phyloP scores from a whole-genome alignment of 192 early-diverging fungal species.

The Gamsiella multidivaricata region DNA sequence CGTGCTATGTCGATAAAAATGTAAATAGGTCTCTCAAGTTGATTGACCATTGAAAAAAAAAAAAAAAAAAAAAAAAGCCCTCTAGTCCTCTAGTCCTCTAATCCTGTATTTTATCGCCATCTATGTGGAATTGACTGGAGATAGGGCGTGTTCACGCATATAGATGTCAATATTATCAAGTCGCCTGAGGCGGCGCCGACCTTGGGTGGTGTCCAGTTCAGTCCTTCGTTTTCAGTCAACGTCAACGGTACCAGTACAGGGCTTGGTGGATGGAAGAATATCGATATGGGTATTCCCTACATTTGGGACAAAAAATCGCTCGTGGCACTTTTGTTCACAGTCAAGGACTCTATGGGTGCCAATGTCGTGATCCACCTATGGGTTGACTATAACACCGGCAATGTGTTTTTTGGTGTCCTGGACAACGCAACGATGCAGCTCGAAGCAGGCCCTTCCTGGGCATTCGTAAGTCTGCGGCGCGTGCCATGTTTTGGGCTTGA shows the following conservation, averaged over 20 bases:
- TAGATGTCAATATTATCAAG: not conserved
- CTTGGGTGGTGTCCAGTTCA: not conserved
- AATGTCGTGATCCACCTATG: not conserved
- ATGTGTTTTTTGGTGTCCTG: not conserved
- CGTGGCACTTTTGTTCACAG: not conserved
- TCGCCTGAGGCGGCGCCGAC: not conserved
- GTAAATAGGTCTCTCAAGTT: no score
- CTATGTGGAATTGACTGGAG: no score
- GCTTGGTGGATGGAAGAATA: constrained; percentile 7
- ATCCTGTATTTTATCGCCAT: not conserved
- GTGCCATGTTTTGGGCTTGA: not conserved
- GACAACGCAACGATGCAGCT: not conserved
- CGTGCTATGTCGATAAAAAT: not conserved
- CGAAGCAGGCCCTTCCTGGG: not conserved
- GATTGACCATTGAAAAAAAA: no score
- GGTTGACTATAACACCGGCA: not conserved
- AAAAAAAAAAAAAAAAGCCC: not conserved
- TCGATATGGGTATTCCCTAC: not conserved
- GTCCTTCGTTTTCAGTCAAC: not conserved
- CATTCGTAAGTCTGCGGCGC: not conserved
- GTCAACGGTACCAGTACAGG: not conserved
- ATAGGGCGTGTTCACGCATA: constrained; percentile 8
- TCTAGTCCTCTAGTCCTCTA: not conserved
- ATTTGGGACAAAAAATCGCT: not conserved
- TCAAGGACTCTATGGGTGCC: not conserved